phyloP scores from a whole-genome alignment of 257 asterid genomes.

The Plantago ovata region DNA sequence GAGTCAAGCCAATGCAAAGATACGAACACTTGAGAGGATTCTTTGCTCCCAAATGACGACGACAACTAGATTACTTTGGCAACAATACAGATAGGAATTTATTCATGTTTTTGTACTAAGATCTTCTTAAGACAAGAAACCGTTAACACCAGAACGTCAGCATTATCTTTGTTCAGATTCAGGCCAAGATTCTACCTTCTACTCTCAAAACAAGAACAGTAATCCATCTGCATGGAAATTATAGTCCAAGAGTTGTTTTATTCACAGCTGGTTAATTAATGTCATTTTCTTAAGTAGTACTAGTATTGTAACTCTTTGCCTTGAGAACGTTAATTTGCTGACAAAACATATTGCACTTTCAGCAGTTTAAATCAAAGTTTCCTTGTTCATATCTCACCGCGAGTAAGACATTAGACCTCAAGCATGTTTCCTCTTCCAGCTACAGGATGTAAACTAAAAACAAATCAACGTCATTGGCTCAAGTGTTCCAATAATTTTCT shows the following conservation, averaged over 20 bases:
- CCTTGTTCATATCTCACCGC: background rate
- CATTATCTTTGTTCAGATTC: too few species aligned
- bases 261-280: too few species aligned
- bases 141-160: too few species aligned
- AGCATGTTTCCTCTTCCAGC: too few species aligned
- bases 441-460: background rate
- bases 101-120: too few species aligned
- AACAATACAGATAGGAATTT: too few species aligned
- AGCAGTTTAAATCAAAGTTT: background rate
- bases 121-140: too few species aligned
- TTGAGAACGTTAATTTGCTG: background rate
- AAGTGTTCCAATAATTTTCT: background rate
- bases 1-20: background rate
- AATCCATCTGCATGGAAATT: too few species aligned
- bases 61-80: slow-evolving; percentile 3
- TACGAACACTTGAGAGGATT: slow-evolving; percentile 8
- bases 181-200: too few species aligned
- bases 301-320: background rate
- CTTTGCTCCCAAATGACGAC: background rate
- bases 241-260: too few species aligned
- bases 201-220: too few species aligned
- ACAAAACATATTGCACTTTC: slow-evolving; percentile 15
- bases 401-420: background rate
- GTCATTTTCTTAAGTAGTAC: too few species aligned
- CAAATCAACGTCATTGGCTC: background rate